A percentile compares a stretch with the other conserved stretches of the same genome.
Conservation (phyloP, 192 early-diverging fungal genomes). For the Coemansia sp. region DNA sequence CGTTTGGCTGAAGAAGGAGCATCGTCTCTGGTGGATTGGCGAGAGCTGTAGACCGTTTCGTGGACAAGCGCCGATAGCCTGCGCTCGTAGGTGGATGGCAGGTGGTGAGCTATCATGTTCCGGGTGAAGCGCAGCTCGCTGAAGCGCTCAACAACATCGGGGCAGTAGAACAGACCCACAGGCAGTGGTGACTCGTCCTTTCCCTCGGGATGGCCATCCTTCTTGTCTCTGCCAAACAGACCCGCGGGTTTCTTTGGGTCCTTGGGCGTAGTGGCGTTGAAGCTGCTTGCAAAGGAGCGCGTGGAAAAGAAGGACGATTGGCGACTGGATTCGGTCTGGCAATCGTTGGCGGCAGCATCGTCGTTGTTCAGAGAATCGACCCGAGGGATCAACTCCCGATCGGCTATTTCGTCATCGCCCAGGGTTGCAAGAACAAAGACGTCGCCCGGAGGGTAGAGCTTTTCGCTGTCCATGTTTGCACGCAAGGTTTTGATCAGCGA, state of each 20-base stretch:
- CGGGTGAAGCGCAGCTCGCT: conserved; percentile 76
- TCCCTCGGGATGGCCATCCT: not conserved
- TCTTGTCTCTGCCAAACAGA: not conserved
- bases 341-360: not conserved
- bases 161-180: conserved; percentile 62
- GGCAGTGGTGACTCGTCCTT: conserved; percentile 28
- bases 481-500: conserved; percentile 77
- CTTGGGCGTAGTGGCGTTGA: conserved; percentile 4
- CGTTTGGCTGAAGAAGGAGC: not conserved
- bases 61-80: conserved; percentile 46
- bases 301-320: not conserved
- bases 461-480: conserved; percentile 81
- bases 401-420: conserved; percentile 42
- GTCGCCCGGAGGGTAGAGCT: conserved; percentile 77
- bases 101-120: conserved; percentile 79
- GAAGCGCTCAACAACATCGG: conserved; percentile 76
- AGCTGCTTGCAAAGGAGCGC: conserved; percentile 2
- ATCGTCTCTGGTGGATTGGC: not conserved
- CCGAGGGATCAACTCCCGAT: conserved; percentile 24
- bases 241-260: not conserved
- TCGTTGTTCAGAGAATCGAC: conserved; percentile 6
- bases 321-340: not conserved
- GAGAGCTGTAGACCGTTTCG: conserved; percentile 11
- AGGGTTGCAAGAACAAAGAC: conserved; percentile 61
- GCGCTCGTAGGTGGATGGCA: conserved; percentile 71